Evolutionary conservation across 2,329 filamentous ascomycete species (phyloP).

Genomic region (Exophiala aquamarina): DNA sequence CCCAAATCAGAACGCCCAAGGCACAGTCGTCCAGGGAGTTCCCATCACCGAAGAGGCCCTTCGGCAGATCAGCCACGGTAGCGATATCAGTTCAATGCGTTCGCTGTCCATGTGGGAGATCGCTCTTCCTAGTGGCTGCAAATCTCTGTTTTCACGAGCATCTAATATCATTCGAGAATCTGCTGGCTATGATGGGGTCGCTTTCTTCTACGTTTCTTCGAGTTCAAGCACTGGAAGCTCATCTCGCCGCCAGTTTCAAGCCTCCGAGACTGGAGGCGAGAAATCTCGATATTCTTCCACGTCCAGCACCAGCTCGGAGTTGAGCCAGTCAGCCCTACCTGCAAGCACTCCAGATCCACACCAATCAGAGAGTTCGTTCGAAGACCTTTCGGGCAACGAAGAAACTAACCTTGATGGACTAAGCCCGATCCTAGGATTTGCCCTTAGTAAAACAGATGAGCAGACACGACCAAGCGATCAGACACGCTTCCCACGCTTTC

Average conservation of each 20-base stretch:
- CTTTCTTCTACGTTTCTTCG: constrained; percentile 29
- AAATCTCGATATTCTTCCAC: background rate
- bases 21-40: background rate
- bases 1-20: background rate
- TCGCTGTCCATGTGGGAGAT: constrained; percentile 1
- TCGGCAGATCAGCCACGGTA: background rate
- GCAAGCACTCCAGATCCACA: background rate
- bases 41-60: background rate
- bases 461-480: background rate
- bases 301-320: background rate
- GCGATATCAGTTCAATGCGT: background rate
- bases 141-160: constrained; percentile 41
- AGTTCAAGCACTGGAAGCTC: constrained; percentile 5
- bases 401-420: background rate
- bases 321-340: background rate
- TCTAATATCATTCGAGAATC: constrained; percentile 44
- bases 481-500: background rate
- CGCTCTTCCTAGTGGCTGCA: constrained; percentile 5
- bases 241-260: constrained; percentile 5
- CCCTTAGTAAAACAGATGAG: background rate
- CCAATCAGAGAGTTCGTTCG: background rate
- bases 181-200: constrained; percentile 40
- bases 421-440: constrained; percentile 1
- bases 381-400: background rate
- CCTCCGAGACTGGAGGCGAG: background rate